phyloP scores from a whole-genome alignment of 1,284 basidiomycete genomes.

The Tilletia caries region DNA sequence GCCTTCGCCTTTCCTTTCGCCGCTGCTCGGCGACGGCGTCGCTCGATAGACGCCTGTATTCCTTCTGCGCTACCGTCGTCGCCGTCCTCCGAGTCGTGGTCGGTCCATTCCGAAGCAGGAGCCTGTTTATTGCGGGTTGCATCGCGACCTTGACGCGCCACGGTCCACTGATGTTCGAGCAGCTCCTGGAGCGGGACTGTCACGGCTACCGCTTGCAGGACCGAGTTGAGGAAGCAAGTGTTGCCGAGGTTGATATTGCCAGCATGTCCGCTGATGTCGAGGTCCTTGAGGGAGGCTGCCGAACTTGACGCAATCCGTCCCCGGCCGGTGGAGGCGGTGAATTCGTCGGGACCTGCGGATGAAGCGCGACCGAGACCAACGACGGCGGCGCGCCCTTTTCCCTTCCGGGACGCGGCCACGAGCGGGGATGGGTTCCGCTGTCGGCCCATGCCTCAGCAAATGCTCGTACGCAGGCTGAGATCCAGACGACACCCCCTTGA shows the following conservation, averaged over 20 bases:
- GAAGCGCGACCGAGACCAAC: background rate
- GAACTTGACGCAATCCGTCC: background rate
- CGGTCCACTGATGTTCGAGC: slow-evolving; percentile 54
- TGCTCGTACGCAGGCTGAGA: too few species aligned
- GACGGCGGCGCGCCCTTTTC: background rate
- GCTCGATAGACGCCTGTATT: background rate
- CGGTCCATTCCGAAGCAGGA: background rate
- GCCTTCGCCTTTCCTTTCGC: slow-evolving; percentile 7
- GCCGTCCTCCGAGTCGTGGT: background rate
- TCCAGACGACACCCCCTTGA: too few species aligned
- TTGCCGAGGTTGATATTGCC: slow-evolving; percentile 82
- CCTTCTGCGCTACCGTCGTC: background rate
- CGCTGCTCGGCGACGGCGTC: background rate
- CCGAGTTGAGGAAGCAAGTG: slow-evolving; percentile 89
- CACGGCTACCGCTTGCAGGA: slow-evolving; percentile 69
- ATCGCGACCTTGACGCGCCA: background rate
- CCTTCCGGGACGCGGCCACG: background rate
- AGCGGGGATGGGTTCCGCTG: background rate
- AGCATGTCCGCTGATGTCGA: slow-evolving; percentile 45
- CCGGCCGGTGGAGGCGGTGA: background rate
- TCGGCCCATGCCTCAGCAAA: too few species aligned
- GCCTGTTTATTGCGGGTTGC: background rate
- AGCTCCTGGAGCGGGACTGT: slow-evolving; percentile 64
- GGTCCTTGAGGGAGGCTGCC: background rate
- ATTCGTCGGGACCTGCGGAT: background rate